These are phyloP conservation scores for Trichoderma sp. DNA, from an alignment of 2,329 filamentous ascomycete genomes.

Conservation along the genomic window DNA sequence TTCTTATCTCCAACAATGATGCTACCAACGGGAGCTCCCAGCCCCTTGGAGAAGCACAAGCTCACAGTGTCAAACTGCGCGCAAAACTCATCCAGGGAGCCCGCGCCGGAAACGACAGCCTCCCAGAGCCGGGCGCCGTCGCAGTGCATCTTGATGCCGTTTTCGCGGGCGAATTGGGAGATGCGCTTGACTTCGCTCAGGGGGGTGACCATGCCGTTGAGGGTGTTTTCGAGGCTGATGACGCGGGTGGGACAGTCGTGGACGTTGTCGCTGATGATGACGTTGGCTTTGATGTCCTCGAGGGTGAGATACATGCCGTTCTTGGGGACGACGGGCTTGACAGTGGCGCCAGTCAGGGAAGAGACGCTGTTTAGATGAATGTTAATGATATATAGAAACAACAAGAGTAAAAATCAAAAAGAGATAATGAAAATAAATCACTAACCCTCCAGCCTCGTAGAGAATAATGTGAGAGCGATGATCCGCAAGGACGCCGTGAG, in stretches of 20 bases:
- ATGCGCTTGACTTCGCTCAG: slow-evolving; percentile 69
- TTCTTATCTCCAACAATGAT: slow-evolving; percentile 59
- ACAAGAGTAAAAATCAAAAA: neutral
- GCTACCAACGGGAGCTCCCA: slow-evolving; percentile 77
- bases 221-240: slow-evolving; percentile 82
- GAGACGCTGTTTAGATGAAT: slow-evolving; percentile 55
- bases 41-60: slow-evolving; percentile 78
- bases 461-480: slow-evolving; percentile 73
- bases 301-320: slow-evolving; percentile 75
- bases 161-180: slow-evolving; percentile 61
- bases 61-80: slow-evolving; percentile 70
- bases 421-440: neutral
- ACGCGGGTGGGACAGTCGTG: slow-evolving; percentile 78
- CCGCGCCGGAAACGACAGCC: slow-evolving; percentile 68
- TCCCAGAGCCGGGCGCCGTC: slow-evolving; percentile 84
- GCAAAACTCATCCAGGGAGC: slow-evolving; percentile 64
- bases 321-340: slow-evolving; percentile 63
- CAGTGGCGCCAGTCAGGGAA: slow-evolving; percentile 66
- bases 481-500: slow-evolving; percentile 78
- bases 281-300: slow-evolving; percentile 68
- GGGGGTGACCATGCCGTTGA: slow-evolving; percentile 76
- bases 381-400: neutral
- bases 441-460: slow-evolving; percentile 61
- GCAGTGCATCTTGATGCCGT: slow-evolving; percentile 68
- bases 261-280: slow-evolving; percentile 65